Evolutionary conservation across 1,139 yeast genomes (phyloP).

Genomic region (Saccharomyces hybrid): DNA sequence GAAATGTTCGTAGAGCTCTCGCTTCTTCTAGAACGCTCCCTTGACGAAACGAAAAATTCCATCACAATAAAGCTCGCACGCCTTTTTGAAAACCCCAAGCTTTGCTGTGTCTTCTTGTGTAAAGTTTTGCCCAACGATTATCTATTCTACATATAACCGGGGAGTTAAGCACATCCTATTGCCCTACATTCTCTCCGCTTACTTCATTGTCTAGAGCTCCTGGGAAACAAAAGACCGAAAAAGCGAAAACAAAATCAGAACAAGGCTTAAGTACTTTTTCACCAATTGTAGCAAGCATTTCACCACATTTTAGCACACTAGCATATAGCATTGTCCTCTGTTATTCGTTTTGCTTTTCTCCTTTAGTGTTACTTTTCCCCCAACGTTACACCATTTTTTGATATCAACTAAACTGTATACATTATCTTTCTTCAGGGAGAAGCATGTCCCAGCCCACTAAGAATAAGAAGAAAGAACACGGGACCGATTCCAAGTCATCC

Average conservation of each 20-base stretch:
- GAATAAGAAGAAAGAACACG: background rate
- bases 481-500: background rate
- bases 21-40: slow-evolving; percentile 1
- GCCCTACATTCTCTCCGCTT: background rate
- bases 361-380: background rate
- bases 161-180: background rate
- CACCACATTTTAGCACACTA: background rate
- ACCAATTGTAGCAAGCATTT: background rate
- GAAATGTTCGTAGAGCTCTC: background rate
- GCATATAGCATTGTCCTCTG: background rate
- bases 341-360: background rate
- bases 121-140: background rate
- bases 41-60: background rate
- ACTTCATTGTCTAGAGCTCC: background rate
- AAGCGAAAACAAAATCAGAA: background rate
- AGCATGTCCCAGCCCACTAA: background rate
- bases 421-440: background rate
- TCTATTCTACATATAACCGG: background rate
- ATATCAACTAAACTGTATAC: background rate
- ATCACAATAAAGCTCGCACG: background rate
- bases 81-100: background rate
- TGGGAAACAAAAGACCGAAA: slow-evolving; percentile 1
- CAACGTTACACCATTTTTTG: background rate
- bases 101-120: background rate
- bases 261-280: background rate